Conservation (phyloP, 2,329 filamentous ascomycete genomes). For the Zasmidium citrigriseum region DNA sequence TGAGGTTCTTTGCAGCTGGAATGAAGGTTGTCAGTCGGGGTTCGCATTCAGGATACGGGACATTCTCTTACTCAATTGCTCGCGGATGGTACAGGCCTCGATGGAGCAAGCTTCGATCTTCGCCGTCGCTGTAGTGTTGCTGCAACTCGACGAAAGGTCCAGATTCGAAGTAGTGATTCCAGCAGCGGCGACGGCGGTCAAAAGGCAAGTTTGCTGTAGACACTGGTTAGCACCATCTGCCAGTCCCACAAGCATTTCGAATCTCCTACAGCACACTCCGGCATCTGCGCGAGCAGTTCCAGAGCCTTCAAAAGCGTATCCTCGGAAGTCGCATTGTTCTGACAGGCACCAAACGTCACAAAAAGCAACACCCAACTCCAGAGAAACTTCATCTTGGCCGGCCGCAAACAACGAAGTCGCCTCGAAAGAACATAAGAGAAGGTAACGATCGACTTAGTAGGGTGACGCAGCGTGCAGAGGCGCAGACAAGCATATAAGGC, state of each 20-base stretch:
- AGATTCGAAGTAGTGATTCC: constrained; percentile 12
- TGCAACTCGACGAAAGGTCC: constrained; percentile 14
- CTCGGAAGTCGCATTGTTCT: constrained; percentile 16
- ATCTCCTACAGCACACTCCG: constrained; percentile 17
- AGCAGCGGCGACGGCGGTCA: constrained; percentile 12
- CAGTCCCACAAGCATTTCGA: neutral
- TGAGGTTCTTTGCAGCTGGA: constrained; percentile 21
- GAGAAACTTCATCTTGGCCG: constrained; percentile 13
- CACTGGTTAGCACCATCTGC: neutral
- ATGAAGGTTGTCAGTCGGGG: constrained; percentile 1
- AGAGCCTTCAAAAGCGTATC: constrained; percentile 11
- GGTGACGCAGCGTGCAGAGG: neutral
- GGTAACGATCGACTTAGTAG: neutral
- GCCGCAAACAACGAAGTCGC: neutral
- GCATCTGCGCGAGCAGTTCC: constrained; percentile 13
- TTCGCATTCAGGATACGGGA: neutral
- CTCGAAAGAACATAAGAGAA: neutral
- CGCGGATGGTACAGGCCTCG: constrained; percentile 10
- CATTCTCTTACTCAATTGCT: constrained; percentile 17
- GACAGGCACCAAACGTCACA: constrained; percentile 6
- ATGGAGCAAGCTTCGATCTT: constrained; percentile 11
- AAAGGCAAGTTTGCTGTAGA: constrained; percentile 13
- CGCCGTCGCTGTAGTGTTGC: constrained; percentile 16
- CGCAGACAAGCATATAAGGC: neutral
- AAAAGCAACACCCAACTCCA: constrained; percentile 12